Base-by-base conservation (phyloP, 306 rosid genomes). In the Spatholobus suberectus region DNA sequence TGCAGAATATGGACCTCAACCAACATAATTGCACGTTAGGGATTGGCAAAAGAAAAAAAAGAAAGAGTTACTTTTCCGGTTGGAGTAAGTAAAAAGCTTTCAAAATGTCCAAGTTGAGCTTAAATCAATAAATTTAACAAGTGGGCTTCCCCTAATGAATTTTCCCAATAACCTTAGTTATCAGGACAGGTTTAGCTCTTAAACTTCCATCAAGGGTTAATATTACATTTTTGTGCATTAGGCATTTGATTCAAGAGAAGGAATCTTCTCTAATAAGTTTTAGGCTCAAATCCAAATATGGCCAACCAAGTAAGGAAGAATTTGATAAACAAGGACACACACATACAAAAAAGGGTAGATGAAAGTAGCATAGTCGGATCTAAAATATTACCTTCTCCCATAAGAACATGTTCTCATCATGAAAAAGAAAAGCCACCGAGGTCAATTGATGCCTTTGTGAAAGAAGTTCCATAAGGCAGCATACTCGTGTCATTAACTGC, bases 1-100 rank as follows among this genome's bases (percentile, higher is more conserved):
- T 78, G 23, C 70, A 88, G 82, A 44, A 81, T 61, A 58, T 69
- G 88, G 78, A 43, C 93, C 88, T 80, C 75, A 9, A 6, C 78
- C 62, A 58, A 72, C 63, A 49, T 63, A 74, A 73, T 44, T 81
- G 57, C 76, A 73, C 21, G 20, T 74, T 43, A 49, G 59, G 62
- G 76, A 77, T 44, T 74, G 37, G 80, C 81, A 70, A 76, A 82
- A 51, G 71, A 15, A 77, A 81, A n/a, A 67, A 41, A 69, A 38
- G 51, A 85, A n/a, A n/a, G n/a, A 59, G 77, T 59, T 46, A 77
- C 59, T 65, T 82, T 74, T 43, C 6, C 65, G 57, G 62, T 37
- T 40, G 47, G 63, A 63, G 55, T 49, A 65, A 24, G 57, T 74
- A 70, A 40, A 51, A 74, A 40, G 70, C 77, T 27, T 70, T 54